phyloP scores from a whole-genome alignment of 345 rosid species.

The Moricandia arvensis region DNA sequence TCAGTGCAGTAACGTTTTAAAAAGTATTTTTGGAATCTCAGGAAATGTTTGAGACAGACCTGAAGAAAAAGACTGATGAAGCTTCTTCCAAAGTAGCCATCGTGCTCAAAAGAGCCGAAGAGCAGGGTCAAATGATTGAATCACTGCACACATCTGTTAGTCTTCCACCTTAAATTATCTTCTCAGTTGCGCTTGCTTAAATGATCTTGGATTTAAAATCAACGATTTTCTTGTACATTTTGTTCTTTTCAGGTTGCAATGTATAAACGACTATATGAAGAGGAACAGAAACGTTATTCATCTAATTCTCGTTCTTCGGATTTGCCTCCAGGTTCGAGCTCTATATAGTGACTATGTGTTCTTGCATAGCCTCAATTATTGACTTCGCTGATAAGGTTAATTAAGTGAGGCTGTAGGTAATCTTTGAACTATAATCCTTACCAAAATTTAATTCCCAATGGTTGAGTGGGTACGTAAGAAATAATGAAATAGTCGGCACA shows the following conservation, averaged over 20 bases:
- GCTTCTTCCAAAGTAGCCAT: slow-evolving; percentile 79
- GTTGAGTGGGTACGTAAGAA: slow-evolving; percentile 4
- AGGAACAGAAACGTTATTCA: slow-evolving; percentile 68
- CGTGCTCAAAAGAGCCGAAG: slow-evolving; percentile 85
- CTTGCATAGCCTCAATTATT: neutral
- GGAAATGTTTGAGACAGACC: slow-evolving; percentile 67
- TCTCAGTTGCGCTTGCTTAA: neutral
- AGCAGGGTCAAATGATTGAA: slow-evolving; percentile 88
- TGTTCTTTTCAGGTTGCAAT: slow-evolving; percentile 67
- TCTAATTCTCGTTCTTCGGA: slow-evolving; percentile 46
- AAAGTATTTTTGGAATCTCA: slow-evolving; percentile 34
- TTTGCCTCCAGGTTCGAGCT: slow-evolving; percentile 54
- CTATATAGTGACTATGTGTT: slow-evolving; percentile 27
- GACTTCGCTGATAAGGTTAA: slow-evolving; percentile 2
- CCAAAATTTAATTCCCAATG: neutral
- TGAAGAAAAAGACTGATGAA: slow-evolving; percentile 70
- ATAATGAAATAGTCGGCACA: neutral
- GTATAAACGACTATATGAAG: slow-evolving; percentile 91
- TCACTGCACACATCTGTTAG: slow-evolving; percentile 86
- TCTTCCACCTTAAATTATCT: slow-evolving; percentile 21
- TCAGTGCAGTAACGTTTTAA: slow-evolving; percentile 12
- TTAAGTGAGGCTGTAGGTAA: slow-evolving; percentile 2
- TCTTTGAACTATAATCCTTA: slow-evolving; percentile 3
- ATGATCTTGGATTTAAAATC: neutral
- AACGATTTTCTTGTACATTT: slow-evolving; percentile 2